Base-by-base conservation (phyloP, 225 moss, liverwort and hornwort species). In the Bryoerythrophyllum caledonicum region DNA sequence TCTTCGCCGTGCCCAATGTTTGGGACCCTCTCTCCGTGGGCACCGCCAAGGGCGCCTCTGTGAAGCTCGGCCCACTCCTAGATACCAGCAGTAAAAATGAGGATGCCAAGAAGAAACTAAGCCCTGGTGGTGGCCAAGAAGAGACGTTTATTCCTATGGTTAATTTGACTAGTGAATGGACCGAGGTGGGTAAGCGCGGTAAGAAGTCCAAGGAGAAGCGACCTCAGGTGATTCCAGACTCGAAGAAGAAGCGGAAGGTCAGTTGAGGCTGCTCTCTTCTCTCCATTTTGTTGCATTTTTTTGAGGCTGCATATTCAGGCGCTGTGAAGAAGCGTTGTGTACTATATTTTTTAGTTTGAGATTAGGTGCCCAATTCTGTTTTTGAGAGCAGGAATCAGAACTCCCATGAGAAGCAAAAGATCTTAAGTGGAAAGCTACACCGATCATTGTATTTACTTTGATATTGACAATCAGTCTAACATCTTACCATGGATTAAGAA, bases 1-100 rank as follows among this genome's bases (percentile, higher is more conserved):
- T 82, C 41, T 99, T 99, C 76, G 75, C 84, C 74, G 91, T 99
- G 71, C 93, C 99, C 15, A 74, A 30, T 54, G 86, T 87, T 78
- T 99, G 99, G 99, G 93, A 99, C 83, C 91, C 94, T 62, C 83
- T 99, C 61, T 84, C 91, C 67, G 74, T 91, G 26, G 88, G 88
- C 41, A 60, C 77, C 26, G 75, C 75, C 43, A 70, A 82, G 66
- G 96, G 92, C 30, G 86, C 94, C 12, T 78, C 87, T 53, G 88
- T 85, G 41, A 82, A 90, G 68, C 82, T 92, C 63, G 81, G 68
- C 65, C 74, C 83, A 52, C 67, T 89, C 66, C 49, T 89, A 80
- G 81, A 83, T 64, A 16, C 13, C 14, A 19, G 59, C 78, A 56
- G 61, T 55, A 62, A 46, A 49, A 25, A 28, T 52, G 66, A 76